Evolutionary conservation across 176 grass and related monocot genomes (phyloP).

Genomic region (Hsuehochloa calcarea): DNA sequence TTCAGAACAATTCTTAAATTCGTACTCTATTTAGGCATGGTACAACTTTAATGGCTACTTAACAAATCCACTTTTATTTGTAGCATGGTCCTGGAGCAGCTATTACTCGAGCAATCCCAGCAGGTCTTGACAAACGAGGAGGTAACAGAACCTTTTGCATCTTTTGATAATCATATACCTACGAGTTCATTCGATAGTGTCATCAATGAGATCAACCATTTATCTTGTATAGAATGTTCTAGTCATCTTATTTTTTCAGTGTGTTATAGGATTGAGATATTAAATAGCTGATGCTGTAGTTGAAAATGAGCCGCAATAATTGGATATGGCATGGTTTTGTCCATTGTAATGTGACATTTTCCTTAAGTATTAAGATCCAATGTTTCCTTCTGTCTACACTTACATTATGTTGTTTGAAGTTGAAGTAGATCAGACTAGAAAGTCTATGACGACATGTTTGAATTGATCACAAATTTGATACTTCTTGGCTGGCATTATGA

Average conservation of each 20-base stretch:
- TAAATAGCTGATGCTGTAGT: conserved; percentile 1
- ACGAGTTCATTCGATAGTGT: neutral
- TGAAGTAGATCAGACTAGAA: conserved; percentile 10
- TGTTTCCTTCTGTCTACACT: neutral
- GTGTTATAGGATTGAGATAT: neutral
- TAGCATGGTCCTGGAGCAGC: conserved; percentile 58
- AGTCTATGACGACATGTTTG: neutral
- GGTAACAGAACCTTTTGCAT: conserved; percentile 23
- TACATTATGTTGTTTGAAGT: neutral
- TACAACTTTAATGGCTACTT: conserved; percentile 8
- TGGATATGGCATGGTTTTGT: conserved; percentile 3
- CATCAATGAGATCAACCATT: neutral
- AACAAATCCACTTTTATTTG: conserved; percentile 18
- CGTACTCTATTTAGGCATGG: neutral
- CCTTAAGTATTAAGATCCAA: neutral
- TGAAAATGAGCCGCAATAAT: neutral
- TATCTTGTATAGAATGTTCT: neutral
- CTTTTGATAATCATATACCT: conserved; percentile 20
- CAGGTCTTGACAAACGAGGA: conserved; percentile 50
- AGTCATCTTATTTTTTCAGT: neutral
- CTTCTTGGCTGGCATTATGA: neutral
- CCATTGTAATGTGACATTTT: neutral
- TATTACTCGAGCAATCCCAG: conserved; percentile 45
- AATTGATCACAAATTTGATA: conserved; percentile 3
- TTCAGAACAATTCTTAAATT: conserved; percentile 21